A percentile compares a stretch with the other conserved stretches of the same genome.
These are phyloP conservation scores for Metschnikowia noctiluminum DNA, from an alignment of 805 yeast genomes.

Conservation along the genomic window DNA sequence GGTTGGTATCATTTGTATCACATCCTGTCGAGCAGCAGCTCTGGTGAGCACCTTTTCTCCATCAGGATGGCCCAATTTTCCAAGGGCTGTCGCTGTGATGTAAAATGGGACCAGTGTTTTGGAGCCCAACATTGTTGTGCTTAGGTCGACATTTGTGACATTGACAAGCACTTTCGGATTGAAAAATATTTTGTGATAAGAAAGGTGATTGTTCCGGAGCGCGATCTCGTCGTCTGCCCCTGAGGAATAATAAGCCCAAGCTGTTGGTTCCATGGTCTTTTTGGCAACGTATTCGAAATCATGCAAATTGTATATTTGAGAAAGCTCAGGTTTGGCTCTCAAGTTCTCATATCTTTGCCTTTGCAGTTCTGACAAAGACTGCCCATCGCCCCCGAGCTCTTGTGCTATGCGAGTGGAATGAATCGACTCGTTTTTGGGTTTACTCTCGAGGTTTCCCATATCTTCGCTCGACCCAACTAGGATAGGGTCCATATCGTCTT, in stretches of 20 bases:
- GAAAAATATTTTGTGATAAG: conserved; percentile 41
- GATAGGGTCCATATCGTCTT: conserved; percentile 29
- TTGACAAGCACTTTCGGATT: conserved; percentile 43
- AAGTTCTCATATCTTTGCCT: conserved; percentile 8
- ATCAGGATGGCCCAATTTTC: conserved; percentile 40
- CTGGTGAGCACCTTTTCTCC: conserved; percentile 42
- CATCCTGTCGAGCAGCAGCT: conserved; percentile 38
- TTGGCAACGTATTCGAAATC: conserved; percentile 90
- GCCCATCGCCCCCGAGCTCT: conserved; percentile 24
- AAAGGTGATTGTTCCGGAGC: conserved; percentile 40
- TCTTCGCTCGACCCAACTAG: not conserved
- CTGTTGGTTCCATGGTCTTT: conserved; percentile 67
- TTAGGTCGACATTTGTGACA: conserved; percentile 27
- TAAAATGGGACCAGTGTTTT: conserved; percentile 45
- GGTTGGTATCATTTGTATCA: conserved; percentile 48
- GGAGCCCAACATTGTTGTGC: conserved; percentile 28
- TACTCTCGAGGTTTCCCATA: no score
- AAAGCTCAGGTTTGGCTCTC: conserved; percentile 60
- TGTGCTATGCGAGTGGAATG: not conserved
- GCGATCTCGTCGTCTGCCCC: conserved; percentile 51
- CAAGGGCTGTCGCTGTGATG: conserved; percentile 47
- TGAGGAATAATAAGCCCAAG: conserved; percentile 75
- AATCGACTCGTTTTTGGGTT: no score
- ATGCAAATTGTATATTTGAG: conserved; percentile 67
- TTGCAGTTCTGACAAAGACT: conserved; percentile 15